Evolutionary conservation across 495 filamentous ascomycete species (phyloP), one percentile per base, ranked within the genome.

Genomic region (Parmelia sp.): DNA sequence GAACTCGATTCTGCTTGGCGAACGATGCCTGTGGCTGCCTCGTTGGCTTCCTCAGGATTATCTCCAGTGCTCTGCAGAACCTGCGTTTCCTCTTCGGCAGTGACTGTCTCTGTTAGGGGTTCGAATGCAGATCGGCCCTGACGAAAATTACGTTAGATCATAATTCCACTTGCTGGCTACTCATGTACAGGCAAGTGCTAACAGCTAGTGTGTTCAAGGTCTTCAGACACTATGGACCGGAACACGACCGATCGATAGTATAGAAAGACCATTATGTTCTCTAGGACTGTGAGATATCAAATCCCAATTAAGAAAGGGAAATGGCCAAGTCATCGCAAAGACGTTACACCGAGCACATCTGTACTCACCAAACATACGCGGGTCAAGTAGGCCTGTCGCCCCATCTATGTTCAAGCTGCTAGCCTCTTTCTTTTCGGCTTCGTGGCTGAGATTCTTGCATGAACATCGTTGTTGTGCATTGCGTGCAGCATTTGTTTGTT

Each of bases 71-170:
- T 64, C 36, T 61, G 68, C 17, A 71, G 68, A 33, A 66, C 63
- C 31, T 65, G 37, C 31, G 67, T 58, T 47, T 60, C 64, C 33
- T 76, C 79, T 19, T 56, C 33, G 39, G 21, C 29, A n/a, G 5
- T 42, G n/a, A 49, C 27, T 51, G 57, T 37, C 15, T 57, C 33
- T 53, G 60, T 33, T 3, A 86, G 83, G 58, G 83, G 78, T 68
- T 90, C 87, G 63, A 89, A 90, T 57, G 86, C 87, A 12, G 87
- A 90, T 19, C 88, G 83, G 63, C 88, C 88, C 88, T 63, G 42
- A n/a, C 9, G 25, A 15, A n/a, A 4, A 23, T 8, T 40, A 21
- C 25, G 42, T 63, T 33, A 63, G 56, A 33, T 53, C 14, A 27
- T 29, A 19, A 9, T 31, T 9, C 42, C 14, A 23, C n/a, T 31